phyloP scores from a whole-genome alignment of 805 yeast genomes.

The Saccharomycopsis microspora region DNA sequence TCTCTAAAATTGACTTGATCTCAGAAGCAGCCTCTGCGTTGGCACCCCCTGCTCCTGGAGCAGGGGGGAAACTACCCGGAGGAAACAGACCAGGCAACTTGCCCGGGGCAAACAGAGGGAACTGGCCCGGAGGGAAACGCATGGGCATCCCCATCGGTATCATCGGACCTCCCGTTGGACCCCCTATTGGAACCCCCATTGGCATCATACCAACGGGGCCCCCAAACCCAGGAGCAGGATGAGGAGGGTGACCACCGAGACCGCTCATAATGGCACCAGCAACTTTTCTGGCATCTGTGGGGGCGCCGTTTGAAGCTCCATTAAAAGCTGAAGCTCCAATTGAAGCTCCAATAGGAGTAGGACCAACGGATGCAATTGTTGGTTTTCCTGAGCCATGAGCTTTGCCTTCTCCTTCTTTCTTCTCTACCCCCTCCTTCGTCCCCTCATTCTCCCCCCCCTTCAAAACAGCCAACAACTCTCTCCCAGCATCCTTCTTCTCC shows the following conservation, averaged over 20 bases:
- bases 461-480: background rate
- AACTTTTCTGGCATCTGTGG: too few species aligned
- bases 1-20: slow-evolving; percentile 8
- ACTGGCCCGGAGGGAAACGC: too few species aligned
- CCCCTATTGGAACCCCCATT: too few species aligned
- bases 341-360: background rate
- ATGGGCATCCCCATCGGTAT: too few species aligned
- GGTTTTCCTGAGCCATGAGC: background rate
- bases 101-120: too few species aligned
- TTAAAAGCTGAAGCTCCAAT: background rate
- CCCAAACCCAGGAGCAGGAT: too few species aligned
- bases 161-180: too few species aligned
- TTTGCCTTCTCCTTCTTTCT: slow-evolving; percentile 1
- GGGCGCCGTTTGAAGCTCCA: too few species aligned
- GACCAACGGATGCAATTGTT: background rate
- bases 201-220: too few species aligned
- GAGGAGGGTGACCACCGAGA: too few species aligned
- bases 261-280: too few species aligned
- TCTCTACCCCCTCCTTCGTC: slow-evolving; percentile 6
- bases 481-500: slow-evolving; percentile 22
- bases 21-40: background rate
- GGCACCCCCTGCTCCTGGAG: slow-evolving; percentile 9
- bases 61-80: slow-evolving; percentile 12
- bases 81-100: too few species aligned
- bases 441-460: background rate